phyloP scores from a whole-genome alignment of 305 asterid species.

The Solanum hybrid region DNA sequence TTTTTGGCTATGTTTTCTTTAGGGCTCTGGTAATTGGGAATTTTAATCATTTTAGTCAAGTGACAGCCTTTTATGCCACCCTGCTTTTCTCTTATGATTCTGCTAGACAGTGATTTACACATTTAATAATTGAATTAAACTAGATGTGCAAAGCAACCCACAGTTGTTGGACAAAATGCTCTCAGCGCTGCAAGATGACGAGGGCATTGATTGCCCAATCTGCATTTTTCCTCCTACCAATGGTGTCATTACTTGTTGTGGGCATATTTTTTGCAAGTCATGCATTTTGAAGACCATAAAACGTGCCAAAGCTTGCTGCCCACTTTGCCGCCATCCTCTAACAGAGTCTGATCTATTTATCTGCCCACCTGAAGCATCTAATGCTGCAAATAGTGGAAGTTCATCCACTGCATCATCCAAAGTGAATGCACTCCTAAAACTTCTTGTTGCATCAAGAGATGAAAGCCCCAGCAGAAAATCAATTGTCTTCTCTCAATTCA shows the following conservation, averaged over 20 bases:
- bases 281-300: slow-evolving; percentile 69
- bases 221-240: slow-evolving; percentile 67
- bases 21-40: background rate
- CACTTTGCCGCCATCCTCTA: slow-evolving; percentile 80
- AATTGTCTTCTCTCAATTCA: slow-evolving; percentile 76
- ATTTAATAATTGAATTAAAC: slow-evolving; percentile 7
- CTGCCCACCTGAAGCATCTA: slow-evolving; percentile 47
- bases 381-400: slow-evolving; percentile 17
- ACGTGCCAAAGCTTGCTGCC: slow-evolving; percentile 58
- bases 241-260: slow-evolving; percentile 66
- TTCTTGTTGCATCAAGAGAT: slow-evolving; percentile 39
- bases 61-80: background rate
- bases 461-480: slow-evolving; percentile 48
- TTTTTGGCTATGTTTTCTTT: background rate
- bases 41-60: background rate
- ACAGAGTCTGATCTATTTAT: slow-evolving; percentile 64
- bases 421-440: slow-evolving; percentile 54
- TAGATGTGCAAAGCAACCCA: slow-evolving; percentile 82
- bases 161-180: slow-evolving; percentile 60
- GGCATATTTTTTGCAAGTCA: slow-evolving; percentile 67
- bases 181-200: slow-evolving; percentile 64
- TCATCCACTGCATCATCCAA: slow-evolving; percentile 51
- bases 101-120: background rate
- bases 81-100: background rate
- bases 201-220: slow-evolving; percentile 86